Evolutionary conservation across 352 stramenopile genomes (phyloP).

Genomic region (Pythium rhizo-oryzae): DNA sequence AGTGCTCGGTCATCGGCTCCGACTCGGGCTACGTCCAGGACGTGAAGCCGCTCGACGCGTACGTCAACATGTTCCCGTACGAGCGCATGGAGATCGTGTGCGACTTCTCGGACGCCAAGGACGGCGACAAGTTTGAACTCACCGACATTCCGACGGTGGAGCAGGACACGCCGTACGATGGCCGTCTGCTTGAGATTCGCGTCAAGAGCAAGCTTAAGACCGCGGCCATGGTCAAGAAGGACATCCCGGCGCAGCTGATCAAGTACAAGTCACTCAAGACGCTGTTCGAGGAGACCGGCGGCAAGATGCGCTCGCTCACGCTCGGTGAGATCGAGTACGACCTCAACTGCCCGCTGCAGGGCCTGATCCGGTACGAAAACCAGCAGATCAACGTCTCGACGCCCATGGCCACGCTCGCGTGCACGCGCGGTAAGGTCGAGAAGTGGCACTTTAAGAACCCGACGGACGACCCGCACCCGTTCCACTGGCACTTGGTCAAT

Average conservation of each 20-base stretch:
- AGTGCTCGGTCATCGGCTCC: constrained; percentile 60
- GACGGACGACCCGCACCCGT: constrained; percentile 73
- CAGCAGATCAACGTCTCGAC: constrained; percentile 58
- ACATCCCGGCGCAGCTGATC: constrained; percentile 44
- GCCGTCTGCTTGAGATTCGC: constrained; percentile 51
- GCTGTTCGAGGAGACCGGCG: constrained; percentile 51
- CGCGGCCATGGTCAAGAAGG: constrained; percentile 31
- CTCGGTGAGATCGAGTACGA: constrained; percentile 61
- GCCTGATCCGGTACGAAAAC: constrained; percentile 54
- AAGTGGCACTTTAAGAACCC: constrained; percentile 84
- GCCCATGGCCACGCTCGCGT: constrained; percentile 47
- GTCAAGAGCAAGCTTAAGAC: constrained; percentile 46
- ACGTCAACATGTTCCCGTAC: constrained; percentile 59
- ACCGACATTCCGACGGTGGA: constrained; percentile 48
- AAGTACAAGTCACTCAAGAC: constrained; percentile 58
- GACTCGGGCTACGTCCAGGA: constrained; percentile 67
- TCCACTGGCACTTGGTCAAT: constrained; percentile 81
- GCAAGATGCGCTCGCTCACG: constrained; percentile 55
- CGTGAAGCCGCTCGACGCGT: constrained; percentile 27
- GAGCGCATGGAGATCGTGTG: constrained; percentile 66
- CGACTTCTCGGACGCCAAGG: constrained; percentile 48
- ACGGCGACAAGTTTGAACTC: constrained; percentile 56
- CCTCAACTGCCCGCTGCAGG: constrained; percentile 42
- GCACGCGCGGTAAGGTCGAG: constrained; percentile 71
- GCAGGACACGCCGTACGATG: constrained; percentile 53